Base-by-base conservation (phyloP, 805 yeast species). In the Teunomyces atbi region DNA sequence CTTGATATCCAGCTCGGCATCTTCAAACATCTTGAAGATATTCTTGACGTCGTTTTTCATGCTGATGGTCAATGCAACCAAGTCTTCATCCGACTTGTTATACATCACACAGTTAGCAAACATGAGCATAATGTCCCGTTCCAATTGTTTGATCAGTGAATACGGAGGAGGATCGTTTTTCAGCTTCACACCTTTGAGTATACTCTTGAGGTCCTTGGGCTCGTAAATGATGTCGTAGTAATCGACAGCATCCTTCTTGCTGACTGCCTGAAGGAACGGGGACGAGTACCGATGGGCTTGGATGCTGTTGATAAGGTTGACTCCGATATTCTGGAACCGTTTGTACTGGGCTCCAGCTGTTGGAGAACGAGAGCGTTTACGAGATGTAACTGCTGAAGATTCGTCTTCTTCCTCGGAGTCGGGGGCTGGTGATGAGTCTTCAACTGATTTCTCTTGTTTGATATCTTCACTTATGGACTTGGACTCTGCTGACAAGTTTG, bases 51-150 rank as follows among this genome's bases (percentile, higher is more conserved):
- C 94, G 35, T 71, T 67, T 68, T 79, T 82, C 92, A 88, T 86
- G 52, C 81, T 87, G 50, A 76, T 68, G 1, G 89, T 79, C 76
- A 87, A 77, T 30, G 65, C 62, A 36, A 78, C 79, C 49, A 85
- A 73, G 45, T 83, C 89, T 21, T 82, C 78, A 49, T 77, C 81
- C 50, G 80, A 74, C 54, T 78, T 78, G 62, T 88, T 87, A 66
- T 83, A 88, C 94, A 88, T 88, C 13, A 87, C 77, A 13, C 92
- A 88, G 62, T 88, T 88, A 43, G 92, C 85, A 66, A 84, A 86
- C 94, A 88, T 86, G 48, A 83, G 69, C 68, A 83, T 75, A 37
- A 88, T 70, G 50, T 84, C 88, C 42, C 85, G 69, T 53, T 87
- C 89, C 18, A 88, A 67, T 47, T 83, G 82, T 29, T 75, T 71